Evolutionary conservation across 345 rosid genomes (phyloP), one percentile per base, ranked within the genome.

Genomic region (Pugionium cornutum): DNA sequence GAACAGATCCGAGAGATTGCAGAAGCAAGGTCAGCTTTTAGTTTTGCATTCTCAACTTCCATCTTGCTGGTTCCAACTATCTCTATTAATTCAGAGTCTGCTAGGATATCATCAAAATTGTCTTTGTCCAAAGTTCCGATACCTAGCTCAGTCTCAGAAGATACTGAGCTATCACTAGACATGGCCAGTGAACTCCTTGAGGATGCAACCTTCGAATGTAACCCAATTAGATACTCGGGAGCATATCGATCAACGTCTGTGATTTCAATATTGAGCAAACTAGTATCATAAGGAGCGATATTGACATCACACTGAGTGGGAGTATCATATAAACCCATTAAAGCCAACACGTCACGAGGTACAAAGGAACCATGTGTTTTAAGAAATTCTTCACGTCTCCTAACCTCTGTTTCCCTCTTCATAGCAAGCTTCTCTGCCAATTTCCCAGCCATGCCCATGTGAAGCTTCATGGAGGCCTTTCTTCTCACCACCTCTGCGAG

Each of bases 401-500:
- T 89, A 58, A 91, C 79, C 81, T 95, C 97, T 28, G 58, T 70
- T 72, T 87, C 98, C 69, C 99, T 85, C 78, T 81, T 89, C 69
- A 83, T 80, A 10, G 99, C 97, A 70, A 95, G 97, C 82, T 55
- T 86, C 66, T 95, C 99, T 37, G 99, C 99, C 78, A 95, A 61
- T 55, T 89, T 97, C 41, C 97, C 99, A 62, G 99, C 99, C 95
- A 82, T 82, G 66, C 97, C 99, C 99, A 95, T 83, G 79, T 91
- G 89, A 65, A 95, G 95, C 73, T 89, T 95, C 97, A 83, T 83
- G 67, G 95, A 91, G 28, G 95, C 84, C 75, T 82, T 89, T 80
- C 99, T 87, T 75, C 99, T 84, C 51, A 87, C 87, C 33, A 89
- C 82, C 75, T 95, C 99, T 5, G 99, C 96, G 54, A 95, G 95